These are phyloP conservation scores for Gossypium lobatum DNA, from an alignment of 441 rosid genomes.

Conservation along the genomic window DNA sequence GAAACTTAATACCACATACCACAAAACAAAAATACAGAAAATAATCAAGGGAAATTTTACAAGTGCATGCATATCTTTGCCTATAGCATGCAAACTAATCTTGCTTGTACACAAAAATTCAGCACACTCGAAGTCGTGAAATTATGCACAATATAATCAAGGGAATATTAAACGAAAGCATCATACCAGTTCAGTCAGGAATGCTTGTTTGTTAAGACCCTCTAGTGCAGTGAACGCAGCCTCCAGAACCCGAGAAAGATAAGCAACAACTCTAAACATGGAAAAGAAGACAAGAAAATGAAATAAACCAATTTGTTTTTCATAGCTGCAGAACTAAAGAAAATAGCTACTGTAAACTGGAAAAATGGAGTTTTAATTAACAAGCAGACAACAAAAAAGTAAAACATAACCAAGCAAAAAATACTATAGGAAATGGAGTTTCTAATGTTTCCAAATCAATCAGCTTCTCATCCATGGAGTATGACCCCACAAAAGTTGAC, in stretches of 20 bases:
- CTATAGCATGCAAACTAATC: background rate
- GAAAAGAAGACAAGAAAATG: conserved; percentile 16
- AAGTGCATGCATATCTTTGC: background rate
- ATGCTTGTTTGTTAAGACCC: conserved; percentile 97
- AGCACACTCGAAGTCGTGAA: background rate
- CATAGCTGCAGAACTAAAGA: background rate
- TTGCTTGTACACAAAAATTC: background rate
- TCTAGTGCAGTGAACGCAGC: conserved; percentile 94
- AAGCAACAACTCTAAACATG: conserved; percentile 77
- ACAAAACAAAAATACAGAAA: background rate
- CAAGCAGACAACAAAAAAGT: conserved; percentile 2
- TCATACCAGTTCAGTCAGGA: conserved; percentile 89
- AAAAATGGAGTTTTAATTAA: background rate
- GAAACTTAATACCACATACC: background rate
- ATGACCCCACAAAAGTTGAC: conserved; percentile 11
- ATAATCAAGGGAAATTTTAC: background rate
- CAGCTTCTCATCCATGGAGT: conserved; percentile 11
- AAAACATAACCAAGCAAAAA: background rate
- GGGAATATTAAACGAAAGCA: conserved; percentile 7
- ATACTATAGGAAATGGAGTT: background rate
- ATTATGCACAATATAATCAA: background rate
- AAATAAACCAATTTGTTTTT: background rate
- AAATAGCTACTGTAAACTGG: background rate
- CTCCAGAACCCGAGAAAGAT: conserved; percentile 96
- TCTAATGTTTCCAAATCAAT: conserved; percentile 1